A percentile compares a stretch with the other conserved stretches of the same genome.
These are phyloP conservation scores for Annona cherimola DNA, from an alignment of 164 flowering plant genomes.

Conservation along the genomic window DNA sequence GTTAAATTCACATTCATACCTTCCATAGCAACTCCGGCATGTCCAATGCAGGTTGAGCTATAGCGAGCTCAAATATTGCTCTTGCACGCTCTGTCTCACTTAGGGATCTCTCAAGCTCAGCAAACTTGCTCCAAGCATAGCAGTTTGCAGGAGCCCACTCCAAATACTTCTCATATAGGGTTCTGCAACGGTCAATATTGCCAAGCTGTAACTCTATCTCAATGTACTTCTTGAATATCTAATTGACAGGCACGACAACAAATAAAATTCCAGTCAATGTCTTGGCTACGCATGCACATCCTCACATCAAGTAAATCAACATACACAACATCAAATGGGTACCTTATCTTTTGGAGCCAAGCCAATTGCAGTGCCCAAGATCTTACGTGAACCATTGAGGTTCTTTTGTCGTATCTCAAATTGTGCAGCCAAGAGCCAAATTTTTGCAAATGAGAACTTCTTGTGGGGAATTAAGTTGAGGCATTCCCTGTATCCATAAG, in stretches of 20 bases:
- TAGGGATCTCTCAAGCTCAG: slow-evolving; percentile 71
- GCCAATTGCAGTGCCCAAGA: slow-evolving; percentile 89
- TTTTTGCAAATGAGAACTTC: slow-evolving; percentile 86
- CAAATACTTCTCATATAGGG: slow-evolving; percentile 77
- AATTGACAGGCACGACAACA: slow-evolving; percentile 12
- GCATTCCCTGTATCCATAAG: slow-evolving; percentile 51
- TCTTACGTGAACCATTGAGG: slow-evolving; percentile 62
- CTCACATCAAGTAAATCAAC: background rate
- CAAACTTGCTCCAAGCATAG: slow-evolving; percentile 96
- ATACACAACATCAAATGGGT: slow-evolving; percentile 2
- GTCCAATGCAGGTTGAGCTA: slow-evolving; percentile 82
- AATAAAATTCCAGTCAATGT: slow-evolving; percentile 1
- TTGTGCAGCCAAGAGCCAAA: slow-evolving; percentile 92
- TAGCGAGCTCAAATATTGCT: slow-evolving; percentile 89
- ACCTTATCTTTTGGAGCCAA: slow-evolving; percentile 97
- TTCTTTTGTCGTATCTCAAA: slow-evolving; percentile 89
- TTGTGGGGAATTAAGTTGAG: slow-evolving; percentile 73
- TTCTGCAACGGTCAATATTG: slow-evolving; percentile 78
- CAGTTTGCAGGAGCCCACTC: slow-evolving; percentile 96
- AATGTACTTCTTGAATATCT: slow-evolving; percentile 95
- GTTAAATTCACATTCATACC: slow-evolving; percentile 30
- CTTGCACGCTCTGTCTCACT: slow-evolving; percentile 82
- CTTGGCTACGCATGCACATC: background rate
- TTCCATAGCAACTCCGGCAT: slow-evolving; percentile 97
- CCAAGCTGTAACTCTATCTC: slow-evolving; percentile 91